Evolutionary conservation across 805 yeast genomes (phyloP), one percentile per base, ranked within the genome.

Genomic region (Pichia thaimueangensis): DNA sequence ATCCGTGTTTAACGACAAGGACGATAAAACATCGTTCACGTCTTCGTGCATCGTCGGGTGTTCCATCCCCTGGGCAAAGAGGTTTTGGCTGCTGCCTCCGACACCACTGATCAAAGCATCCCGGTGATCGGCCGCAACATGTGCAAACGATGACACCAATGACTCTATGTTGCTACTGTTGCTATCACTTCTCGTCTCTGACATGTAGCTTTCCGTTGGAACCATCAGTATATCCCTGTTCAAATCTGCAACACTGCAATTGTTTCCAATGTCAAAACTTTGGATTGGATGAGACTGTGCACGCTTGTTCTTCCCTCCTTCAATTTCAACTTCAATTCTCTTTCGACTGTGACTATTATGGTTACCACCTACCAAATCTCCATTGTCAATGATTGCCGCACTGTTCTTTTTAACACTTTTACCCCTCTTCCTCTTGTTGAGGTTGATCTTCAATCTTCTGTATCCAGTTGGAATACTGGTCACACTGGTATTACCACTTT

Each of bases 401-500:
- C 17, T 24, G 12, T 6, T 12, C 4, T 16, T 12, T 9, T 15
- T 13, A 6, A 15, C 13, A 12, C 24, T 30, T n/a, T 21, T 11
- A 9, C 28, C 4, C 29, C 34, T 24, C 21, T 35, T 35, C 20
- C 21, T 30, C 5, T 21, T 37, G 41, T 41, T 38, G 15, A 33
- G 31, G 16, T 45, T 22, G 5, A 51, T 16, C 30, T 50, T 58
- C 8, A 59, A 31, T 39, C 47, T 56, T n/a, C 58, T 47, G 37
- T 51, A 58, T 21, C 57, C 55, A 5, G 58, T 55, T 5, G 65
- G 64, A n/a, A 60, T 58, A 23, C 56, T 55, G 32, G 53, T 53
- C 23, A 60, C 64, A 58, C 64, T 59, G 0, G 65, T 60, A 27
- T 53, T 52, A 10, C 62, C 60, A 37, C 59, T 53, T 38, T 58